Evolutionary conservation across 2,329 filamentous ascomycete species (phyloP).

Genomic region (Trichoderma simmonsii): DNA sequence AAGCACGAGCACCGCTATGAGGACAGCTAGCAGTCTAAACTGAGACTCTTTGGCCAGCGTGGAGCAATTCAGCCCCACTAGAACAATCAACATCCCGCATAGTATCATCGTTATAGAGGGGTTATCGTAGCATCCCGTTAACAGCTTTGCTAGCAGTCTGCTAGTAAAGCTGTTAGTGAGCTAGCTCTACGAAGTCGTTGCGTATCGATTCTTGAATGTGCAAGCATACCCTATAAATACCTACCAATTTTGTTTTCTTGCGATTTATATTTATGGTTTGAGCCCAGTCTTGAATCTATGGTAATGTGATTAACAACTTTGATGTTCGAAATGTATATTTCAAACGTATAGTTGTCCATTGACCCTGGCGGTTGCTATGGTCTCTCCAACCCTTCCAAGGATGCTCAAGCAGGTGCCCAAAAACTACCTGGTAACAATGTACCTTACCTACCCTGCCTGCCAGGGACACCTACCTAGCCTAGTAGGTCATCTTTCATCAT

Average conservation of each 20-base stretch:
- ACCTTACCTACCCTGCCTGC: not conserved
- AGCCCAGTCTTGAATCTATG: not conserved
- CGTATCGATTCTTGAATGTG: not conserved
- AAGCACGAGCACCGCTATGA: not conserved
- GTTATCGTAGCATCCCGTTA: not conserved
- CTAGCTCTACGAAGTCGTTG: not conserved
- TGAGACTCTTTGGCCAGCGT: not conserved
- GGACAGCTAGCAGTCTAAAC: conserved; percentile 7
- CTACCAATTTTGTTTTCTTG: not conserved
- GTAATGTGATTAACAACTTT: not conserved
- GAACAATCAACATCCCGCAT: not conserved
- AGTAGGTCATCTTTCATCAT: not conserved
- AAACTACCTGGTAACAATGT: not conserved
- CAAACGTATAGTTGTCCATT: not conserved
- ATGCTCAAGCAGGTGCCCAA: not conserved
- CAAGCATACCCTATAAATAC: not conserved
- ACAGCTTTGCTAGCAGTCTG: not conserved
- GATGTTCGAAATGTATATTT: not conserved
- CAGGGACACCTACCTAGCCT: not conserved
- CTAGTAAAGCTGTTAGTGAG: not conserved
- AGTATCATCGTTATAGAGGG: not conserved
- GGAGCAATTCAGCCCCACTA: not conserved
- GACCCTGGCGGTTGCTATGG: not conserved
- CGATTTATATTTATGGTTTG: not conserved
- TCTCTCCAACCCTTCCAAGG: not conserved